These are phyloP conservation scores for Cladorrhinum samala DNA, from an alignment of 495 filamentous ascomycete genomes.

Conservation along the genomic window DNA sequence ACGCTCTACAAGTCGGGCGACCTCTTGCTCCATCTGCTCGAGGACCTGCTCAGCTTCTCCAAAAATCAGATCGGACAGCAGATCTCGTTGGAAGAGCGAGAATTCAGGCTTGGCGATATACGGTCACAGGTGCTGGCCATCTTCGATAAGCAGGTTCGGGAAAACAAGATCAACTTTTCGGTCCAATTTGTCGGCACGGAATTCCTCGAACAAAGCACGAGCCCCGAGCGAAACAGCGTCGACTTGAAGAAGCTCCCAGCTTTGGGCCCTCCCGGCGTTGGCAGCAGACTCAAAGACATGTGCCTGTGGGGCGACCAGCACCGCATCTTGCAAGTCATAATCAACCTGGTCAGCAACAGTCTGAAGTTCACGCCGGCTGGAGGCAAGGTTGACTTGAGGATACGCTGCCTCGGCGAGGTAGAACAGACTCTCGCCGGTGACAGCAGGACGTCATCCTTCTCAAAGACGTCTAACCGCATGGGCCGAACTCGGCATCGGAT, in stretches of 20 bases:
- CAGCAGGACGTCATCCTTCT: constrained; percentile 46
- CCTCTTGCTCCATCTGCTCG: constrained; percentile 78
- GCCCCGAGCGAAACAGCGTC: constrained; percentile 27
- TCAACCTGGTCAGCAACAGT: constrained; percentile 89
- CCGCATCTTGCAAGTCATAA: constrained; percentile 79
- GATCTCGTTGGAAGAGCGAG: constrained; percentile 72
- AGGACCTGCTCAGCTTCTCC: constrained; percentile 84
- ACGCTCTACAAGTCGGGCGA: constrained; percentile 90
- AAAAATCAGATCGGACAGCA: constrained; percentile 87
- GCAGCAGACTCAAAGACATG: constrained; percentile 62
- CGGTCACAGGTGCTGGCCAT: constrained; percentile 73
- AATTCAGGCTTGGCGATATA: constrained; percentile 76
- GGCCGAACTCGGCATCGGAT: constrained; percentile 37
- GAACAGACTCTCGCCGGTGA: constrained; percentile 29
- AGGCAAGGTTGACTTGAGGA: constrained; percentile 65
- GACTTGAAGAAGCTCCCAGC: constrained; percentile 35
- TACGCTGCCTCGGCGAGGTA: constrained; percentile 61
- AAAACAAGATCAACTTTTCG: constrained; percentile 63
- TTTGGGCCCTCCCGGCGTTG: constrained; percentile 55
- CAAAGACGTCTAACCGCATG: constrained; percentile 35
- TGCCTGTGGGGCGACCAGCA: constrained; percentile 87
- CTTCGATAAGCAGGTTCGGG: constrained; percentile 81
- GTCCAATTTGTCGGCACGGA: constrained; percentile 60
- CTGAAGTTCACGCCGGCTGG: constrained; percentile 84
- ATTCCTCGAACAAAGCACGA: constrained; percentile 25